phyloP scores from a whole-genome alignment of 2,329 filamentous ascomycete genomes.

The Metarhizium album region DNA sequence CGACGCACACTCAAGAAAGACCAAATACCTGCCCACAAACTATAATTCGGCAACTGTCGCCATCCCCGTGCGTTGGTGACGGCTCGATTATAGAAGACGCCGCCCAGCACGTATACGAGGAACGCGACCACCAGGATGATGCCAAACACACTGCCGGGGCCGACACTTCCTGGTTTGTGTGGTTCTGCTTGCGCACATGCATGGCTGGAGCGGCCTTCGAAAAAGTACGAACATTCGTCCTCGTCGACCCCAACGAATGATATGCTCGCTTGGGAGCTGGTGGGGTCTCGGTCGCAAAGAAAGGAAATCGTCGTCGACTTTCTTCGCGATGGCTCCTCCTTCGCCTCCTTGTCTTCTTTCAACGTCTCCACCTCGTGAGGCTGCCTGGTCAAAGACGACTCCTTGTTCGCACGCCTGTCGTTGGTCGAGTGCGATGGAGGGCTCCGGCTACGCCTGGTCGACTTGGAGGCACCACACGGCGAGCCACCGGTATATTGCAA shows the following conservation, averaged over 20 bases:
- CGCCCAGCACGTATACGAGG: slow-evolving; percentile 80
- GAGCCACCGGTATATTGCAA: slow-evolving; percentile 70
- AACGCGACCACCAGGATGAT: slow-evolving; percentile 72
- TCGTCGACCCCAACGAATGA: slow-evolving; percentile 77
- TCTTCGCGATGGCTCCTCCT: slow-evolving; percentile 26
- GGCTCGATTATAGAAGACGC: slow-evolving; percentile 89
- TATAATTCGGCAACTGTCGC: slow-evolving; percentile 91
- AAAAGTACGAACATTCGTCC: slow-evolving; percentile 91
- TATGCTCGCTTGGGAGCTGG: slow-evolving; percentile 54
- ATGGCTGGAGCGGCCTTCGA: slow-evolving; percentile 77
- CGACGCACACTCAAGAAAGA: slow-evolving; percentile 61
- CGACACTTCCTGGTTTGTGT: slow-evolving; percentile 60
- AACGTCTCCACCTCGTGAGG: slow-evolving; percentile 14
- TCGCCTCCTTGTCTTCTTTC: slow-evolving; percentile 14
- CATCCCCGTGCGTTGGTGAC: slow-evolving; percentile 91
- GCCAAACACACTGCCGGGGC: slow-evolving; percentile 70
- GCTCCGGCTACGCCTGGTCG: slow-evolving; percentile 17
- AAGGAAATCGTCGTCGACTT: slow-evolving; percentile 89
- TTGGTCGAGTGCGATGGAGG: neutral
- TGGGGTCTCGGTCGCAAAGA: slow-evolving; percentile 77
- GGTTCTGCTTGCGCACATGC: slow-evolving; percentile 63
- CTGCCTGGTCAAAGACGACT: neutral
- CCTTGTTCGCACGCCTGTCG: neutral
- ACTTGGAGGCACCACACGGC: slow-evolving; percentile 45
- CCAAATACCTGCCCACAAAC: slow-evolving; percentile 80